A percentile compares a stretch with the other conserved stretches of the same genome.
Evolutionary conservation across 2,329 filamentous ascomycete genomes (phyloP).

Genomic region (Arachnomyces sp.): DNA sequence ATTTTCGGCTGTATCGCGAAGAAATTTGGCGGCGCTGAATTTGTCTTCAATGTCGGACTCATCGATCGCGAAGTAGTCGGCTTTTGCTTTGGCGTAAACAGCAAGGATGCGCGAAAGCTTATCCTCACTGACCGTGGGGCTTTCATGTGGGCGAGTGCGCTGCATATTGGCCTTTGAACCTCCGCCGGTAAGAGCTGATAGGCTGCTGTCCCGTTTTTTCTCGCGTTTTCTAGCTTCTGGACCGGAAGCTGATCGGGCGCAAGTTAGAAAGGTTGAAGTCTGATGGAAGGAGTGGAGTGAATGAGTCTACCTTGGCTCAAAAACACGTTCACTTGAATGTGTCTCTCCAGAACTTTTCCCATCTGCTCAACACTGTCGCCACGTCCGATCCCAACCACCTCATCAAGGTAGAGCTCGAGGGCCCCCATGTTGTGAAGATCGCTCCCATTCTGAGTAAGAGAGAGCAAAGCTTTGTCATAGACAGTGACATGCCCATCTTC

Average conservation of each 20-base stretch:
- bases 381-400: constrained; percentile 28
- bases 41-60: constrained; percentile 17
- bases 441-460: constrained; percentile 26
- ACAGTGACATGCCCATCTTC: constrained; percentile 32
- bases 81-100: constrained; percentile 29
- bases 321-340: constrained; percentile 20
- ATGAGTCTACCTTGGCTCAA: constrained; percentile 17
- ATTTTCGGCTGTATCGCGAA: constrained; percentile 39
- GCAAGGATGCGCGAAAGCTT: constrained; percentile 19
- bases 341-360: constrained; percentile 20
- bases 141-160: constrained; percentile 1
- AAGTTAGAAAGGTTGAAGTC: too few relatives aligned
- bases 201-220: too few relatives aligned
- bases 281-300: too few relatives aligned
- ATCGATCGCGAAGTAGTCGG: constrained; percentile 27
- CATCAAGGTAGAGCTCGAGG: constrained; percentile 31
- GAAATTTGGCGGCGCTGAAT: constrained; percentile 28
- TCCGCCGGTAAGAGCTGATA: too few relatives aligned
- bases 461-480: constrained; percentile 34
- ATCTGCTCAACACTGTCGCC: constrained; percentile 12
- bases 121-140: constrained; percentile 12
- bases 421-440: constrained; percentile 23
- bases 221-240: too few relatives aligned
- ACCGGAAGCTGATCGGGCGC: too few relatives aligned
- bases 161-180: background rate